Base-by-base conservation (phyloP, 306 rosid species). In the Ceratonia siliqua region DNA sequence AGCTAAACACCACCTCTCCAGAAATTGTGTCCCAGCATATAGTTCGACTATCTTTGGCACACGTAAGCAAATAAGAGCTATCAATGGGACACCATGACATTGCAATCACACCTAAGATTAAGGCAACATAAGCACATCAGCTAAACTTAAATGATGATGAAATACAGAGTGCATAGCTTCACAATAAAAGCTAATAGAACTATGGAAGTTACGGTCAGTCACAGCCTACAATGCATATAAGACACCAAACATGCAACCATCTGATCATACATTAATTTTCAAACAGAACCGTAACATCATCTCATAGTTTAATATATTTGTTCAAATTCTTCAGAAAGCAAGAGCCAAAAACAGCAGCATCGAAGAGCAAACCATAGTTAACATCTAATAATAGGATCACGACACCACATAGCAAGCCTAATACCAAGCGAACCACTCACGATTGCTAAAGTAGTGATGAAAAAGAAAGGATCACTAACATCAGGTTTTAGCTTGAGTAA, bases 11-110 rank as follows among this genome's bases (percentile, higher is more conserved):
- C 50, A 94, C 99, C 96, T 94, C 96, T 73, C 89, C 98, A 85
- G 99, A 83, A 73, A 83, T 70, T 35, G 97, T 94, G 85, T 94
- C 97, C 98, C 98, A 94, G 85, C 99, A 92, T 79, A 94, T 86
- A 41, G 99, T 94, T 78, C 99, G 85, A 81, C 87, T 92, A 77
- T 94, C 99, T 83, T 94, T 94, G 78, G 91, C 97, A 83, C 97
- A 94, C 25, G 93, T 90, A 56, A 94, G 83, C 88, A 94, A 82
- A 85, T 94, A 94, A 74, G 94, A 86, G 85, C 91, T 94, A 83
- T 94, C 95, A 70, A 74, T 83, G 82, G 99, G 97, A 78, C 99
- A 94, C 99, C 99, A 94, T 13, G 99, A 85, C 99, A 94, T 94
- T 22, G 99, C 97, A 83, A 94, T 94, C 49, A 94, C 98, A 81